A percentile compares a stretch with the other conserved stretches of the same genome.
Evolutionary conservation across 2,329 filamentous ascomycete species (phyloP).

Genomic region (Phialophora macrospora): DNA sequence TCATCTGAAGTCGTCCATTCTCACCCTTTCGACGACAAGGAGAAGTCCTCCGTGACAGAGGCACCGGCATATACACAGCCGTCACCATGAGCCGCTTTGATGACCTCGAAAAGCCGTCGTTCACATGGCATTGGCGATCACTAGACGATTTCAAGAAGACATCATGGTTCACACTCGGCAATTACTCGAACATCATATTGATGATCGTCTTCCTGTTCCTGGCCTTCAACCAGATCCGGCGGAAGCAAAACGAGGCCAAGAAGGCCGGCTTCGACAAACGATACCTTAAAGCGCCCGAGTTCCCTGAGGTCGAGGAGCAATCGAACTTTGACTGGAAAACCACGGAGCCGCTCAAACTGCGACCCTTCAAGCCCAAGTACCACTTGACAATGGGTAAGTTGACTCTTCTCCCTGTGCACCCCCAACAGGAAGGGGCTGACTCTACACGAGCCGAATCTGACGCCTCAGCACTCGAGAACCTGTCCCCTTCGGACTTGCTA

Average conservation of each 20-base stretch:
- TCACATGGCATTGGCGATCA: constrained; percentile 34
- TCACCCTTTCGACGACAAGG: not conserved
- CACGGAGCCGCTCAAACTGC: constrained; percentile 58
- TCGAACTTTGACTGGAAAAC: constrained; percentile 57
- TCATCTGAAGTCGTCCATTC: constrained; percentile 11
- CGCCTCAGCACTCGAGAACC: constrained; percentile 57
- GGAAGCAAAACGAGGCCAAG: constrained; percentile 28
- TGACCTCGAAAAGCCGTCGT: constrained; percentile 41
- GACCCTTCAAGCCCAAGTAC: constrained; percentile 66
- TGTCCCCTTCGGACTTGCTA: constrained; percentile 60
- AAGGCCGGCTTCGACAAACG: constrained; percentile 32
- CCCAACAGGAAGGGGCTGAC: constrained; percentile 29
- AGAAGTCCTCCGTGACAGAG: constrained; percentile 4
- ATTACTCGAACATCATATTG: constrained; percentile 36
- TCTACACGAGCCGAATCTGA: constrained; percentile 29
- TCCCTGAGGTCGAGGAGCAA: constrained; percentile 49
- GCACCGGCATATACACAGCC: not conserved
- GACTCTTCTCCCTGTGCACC: not conserved
- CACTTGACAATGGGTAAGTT: constrained; percentile 66
- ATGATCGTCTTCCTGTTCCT: constrained; percentile 28
- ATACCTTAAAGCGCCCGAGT: constrained; percentile 37
- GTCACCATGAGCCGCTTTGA: constrained; percentile 26
- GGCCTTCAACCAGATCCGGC: constrained; percentile 29
- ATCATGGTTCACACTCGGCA: constrained; percentile 34
- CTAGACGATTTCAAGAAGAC: constrained; percentile 33